Conservation (phyloP, 257 asterid species). For the Scutellaria baicalensis region DNA sequence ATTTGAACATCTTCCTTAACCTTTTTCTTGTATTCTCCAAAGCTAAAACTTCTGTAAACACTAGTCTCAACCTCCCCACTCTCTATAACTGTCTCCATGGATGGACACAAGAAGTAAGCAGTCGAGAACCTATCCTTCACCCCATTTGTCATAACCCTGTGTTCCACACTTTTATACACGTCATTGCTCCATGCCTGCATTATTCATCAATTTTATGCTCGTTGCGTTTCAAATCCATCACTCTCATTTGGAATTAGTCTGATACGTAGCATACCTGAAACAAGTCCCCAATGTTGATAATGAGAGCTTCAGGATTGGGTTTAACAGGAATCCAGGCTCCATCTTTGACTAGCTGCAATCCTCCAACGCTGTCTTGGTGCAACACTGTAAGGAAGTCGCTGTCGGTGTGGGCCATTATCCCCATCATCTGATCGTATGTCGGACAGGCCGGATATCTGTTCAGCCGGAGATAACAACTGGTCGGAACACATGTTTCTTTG, state of each 20-base stretch:
- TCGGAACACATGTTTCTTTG: conserved; percentile 42
- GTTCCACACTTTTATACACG: conserved; percentile 53
- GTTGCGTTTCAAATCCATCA: too few species aligned
- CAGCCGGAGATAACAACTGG: conserved; percentile 68
- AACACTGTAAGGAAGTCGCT: conserved; percentile 75
- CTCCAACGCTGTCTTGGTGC: conserved; percentile 80
- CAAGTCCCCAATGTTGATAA: conserved; percentile 79
- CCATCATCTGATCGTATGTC: conserved; percentile 36
- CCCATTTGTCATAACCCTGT: conserved; percentile 53
- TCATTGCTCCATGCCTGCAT: conserved; percentile 78
- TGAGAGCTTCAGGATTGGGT: conserved; percentile 64
- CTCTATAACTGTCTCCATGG: conserved; percentile 36
- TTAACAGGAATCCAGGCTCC: conserved; percentile 76
- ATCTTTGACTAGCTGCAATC: conserved; percentile 68
- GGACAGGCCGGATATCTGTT: conserved; percentile 78
- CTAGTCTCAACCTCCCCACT: conserved; percentile 28
- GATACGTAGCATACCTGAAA: conserved; percentile 48
- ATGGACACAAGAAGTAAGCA: conserved; percentile 67
- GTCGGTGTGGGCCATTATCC: conserved; percentile 80
- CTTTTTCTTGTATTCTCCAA: conserved; percentile 49
- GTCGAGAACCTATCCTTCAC: conserved; percentile 56
- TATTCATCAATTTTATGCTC: not conserved
- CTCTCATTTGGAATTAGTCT: not conserved
- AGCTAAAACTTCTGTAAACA: conserved; percentile 41
- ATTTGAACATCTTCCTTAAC: conserved; percentile 44